Conservation (phyloP, 257 asterid species). For the Hygrophila difformis region DNA sequence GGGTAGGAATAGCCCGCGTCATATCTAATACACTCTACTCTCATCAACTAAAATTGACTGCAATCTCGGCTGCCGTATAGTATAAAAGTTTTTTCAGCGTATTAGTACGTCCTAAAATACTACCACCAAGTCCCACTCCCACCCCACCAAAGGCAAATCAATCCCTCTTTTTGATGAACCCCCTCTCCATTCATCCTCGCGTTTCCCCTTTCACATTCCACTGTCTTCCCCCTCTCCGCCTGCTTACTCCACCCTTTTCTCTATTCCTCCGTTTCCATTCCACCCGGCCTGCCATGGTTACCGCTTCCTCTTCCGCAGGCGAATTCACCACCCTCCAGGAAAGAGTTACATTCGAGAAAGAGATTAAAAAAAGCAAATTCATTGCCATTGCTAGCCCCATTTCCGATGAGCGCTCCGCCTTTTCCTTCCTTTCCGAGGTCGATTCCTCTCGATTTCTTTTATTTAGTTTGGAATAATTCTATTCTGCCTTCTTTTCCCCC, state of each 20-base stretch:
- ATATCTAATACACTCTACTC: too few relatives aligned
- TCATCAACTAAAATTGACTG: too few relatives aligned
- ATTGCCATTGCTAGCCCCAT: constrained; percentile 72
- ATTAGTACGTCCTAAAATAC: too few relatives aligned
- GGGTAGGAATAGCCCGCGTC: too few relatives aligned
- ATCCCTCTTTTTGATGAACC: too few relatives aligned
- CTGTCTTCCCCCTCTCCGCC: constrained; percentile 8
- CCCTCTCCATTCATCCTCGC: too few relatives aligned
- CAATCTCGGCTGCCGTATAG: too few relatives aligned
- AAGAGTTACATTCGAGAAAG: constrained; percentile 49
- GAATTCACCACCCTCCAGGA: constrained; percentile 69
- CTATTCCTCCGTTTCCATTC: not conserved
- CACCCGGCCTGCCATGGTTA: constrained; percentile 28
- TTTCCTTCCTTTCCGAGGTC: constrained; percentile 72
- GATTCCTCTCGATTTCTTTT: not conserved
- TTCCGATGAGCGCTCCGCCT: constrained; percentile 62
- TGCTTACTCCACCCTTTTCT: constrained; percentile 10
- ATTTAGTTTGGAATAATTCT: not conserved
- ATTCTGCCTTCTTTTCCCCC: too few relatives aligned
- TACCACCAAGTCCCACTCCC: too few relatives aligned
- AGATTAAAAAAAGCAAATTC: constrained; percentile 84
- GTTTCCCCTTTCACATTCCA: constrained; percentile 10
- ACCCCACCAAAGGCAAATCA: too few relatives aligned
- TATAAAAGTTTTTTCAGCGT: too few relatives aligned
- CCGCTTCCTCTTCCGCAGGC: constrained; percentile 23